A percentile compares a stretch with the other conserved stretches of the same genome.
These are phyloP conservation scores for Microdochium paspali DNA, from an alignment of 2,329 filamentous ascomycete genomes.

Conservation along the genomic window DNA sequence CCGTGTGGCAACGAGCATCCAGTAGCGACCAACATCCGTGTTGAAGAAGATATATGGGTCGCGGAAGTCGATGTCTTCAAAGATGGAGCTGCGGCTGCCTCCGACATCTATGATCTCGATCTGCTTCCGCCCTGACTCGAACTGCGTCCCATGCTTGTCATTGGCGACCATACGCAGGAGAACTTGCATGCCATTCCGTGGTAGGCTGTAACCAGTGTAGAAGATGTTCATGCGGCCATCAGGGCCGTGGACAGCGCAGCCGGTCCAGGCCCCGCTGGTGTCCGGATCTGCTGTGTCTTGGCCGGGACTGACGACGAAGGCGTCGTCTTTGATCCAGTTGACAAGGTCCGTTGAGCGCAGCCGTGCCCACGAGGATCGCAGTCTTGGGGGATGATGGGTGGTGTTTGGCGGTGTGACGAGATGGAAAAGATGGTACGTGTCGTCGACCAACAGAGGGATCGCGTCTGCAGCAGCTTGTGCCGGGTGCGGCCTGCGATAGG, in stretches of 20 bases:
- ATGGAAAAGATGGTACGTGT: conserved; percentile 25
- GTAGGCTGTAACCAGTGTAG: conserved; percentile 25
- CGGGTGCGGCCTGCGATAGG: conserved; percentile 16
- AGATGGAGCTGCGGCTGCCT: conserved; percentile 6
- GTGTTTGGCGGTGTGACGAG: conserved; percentile 15
- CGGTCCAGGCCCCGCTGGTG: conserved; percentile 24
- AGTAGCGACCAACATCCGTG: conserved; percentile 16
- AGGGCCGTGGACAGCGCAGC: conserved; percentile 19
- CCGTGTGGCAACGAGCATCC: conserved; percentile 27
- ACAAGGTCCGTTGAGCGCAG: conserved; percentile 18
- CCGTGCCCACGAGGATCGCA: conserved; percentile 21
- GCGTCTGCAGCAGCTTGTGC: conserved; percentile 22
- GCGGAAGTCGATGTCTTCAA: conserved; percentile 24
- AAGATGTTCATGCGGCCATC: conserved; percentile 24
- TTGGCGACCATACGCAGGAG: conserved; percentile 17
- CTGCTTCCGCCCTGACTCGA: conserved; percentile 9
- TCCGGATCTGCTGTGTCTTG: conserved; percentile 12
- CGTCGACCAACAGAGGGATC: conserved; percentile 23
- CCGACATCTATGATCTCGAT: conserved; percentile 14
- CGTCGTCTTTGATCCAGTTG: conserved; percentile 17
- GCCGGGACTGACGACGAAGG: conserved; percentile 13
- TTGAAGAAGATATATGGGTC: conserved; percentile 25
- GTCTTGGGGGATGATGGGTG: conserved; percentile 20
- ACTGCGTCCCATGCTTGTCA: conserved; percentile 16
- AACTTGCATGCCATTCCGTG: conserved; percentile 18